These are phyloP conservation scores for Talaromyces islandicus DNA, from an alignment of 2,329 filamentous ascomycete species.

Conservation along the genomic window DNA sequence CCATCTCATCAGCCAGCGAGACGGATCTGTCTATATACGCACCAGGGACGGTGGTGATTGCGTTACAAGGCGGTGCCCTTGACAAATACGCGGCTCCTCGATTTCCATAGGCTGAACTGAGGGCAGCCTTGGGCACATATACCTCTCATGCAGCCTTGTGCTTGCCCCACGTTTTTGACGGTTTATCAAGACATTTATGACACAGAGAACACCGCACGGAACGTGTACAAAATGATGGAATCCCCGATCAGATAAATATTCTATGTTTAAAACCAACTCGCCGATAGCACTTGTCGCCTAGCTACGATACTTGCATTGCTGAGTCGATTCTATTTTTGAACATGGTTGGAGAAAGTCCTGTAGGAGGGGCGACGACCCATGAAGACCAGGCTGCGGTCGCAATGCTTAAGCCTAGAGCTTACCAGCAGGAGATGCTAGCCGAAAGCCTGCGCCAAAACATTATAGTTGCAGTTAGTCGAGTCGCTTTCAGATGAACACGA, in stretches of 20 bases:
- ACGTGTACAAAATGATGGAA: background rate
- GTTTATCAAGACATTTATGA: background rate
- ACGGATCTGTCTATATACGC: background rate
- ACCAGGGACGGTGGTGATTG: background rate
- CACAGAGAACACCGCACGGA: background rate
- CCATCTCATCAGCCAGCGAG: background rate
- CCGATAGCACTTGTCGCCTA: background rate
- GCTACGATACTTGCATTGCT: background rate
- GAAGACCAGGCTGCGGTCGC: background rate
- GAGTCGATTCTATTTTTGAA: background rate
- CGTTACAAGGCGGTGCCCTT: background rate
- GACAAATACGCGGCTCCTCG: background rate
- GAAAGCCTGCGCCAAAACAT: slow-evolving; percentile 63
- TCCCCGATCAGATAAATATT: background rate
- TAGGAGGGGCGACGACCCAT: background rate
- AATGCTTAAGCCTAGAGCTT: slow-evolving; percentile 42
- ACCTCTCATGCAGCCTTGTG: background rate
- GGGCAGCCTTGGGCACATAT: background rate
- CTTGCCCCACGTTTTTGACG: background rate
- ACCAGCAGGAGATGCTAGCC: slow-evolving; percentile 71
- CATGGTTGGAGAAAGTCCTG: background rate
- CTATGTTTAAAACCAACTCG: background rate
- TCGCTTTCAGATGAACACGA: background rate
- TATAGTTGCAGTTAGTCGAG: slow-evolving; percentile 57
- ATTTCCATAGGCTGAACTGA: background rate